Percentiles rank a stretch among this genome's conserved stretches.
These are phyloP conservation scores for Medicago arabica DNA, from an alignment of 306 rosid genomes.

Conservation along the genomic window DNA sequence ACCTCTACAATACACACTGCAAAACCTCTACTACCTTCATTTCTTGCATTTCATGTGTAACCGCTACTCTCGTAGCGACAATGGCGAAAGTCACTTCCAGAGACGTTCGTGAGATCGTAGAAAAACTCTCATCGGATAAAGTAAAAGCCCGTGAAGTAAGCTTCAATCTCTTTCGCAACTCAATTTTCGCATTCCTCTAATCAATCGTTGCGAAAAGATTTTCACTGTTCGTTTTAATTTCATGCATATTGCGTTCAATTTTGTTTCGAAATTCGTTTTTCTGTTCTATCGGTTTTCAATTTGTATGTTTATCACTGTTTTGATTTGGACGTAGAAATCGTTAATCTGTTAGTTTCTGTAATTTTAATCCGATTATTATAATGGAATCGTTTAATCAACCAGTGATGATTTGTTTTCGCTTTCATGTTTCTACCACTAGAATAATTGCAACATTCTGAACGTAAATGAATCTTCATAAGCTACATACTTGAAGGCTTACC, in stretches of 20 bases:
- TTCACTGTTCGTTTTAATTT: conserved; percentile 19
- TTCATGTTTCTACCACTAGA: conserved; percentile 14
- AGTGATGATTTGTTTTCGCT: not conserved
- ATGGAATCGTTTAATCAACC: conserved; percentile 14
- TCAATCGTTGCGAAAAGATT: conserved; percentile 16
- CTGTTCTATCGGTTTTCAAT: not conserved
- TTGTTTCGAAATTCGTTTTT: conserved; percentile 16
- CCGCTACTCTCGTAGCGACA: conserved; percentile 36
- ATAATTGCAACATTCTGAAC: not conserved
- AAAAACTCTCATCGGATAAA: conserved; percentile 85
- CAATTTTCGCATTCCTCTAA: conserved; percentile 9
- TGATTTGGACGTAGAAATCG: not conserved
- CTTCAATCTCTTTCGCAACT: conserved; percentile 30
- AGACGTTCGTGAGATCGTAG: conserved; percentile 77
- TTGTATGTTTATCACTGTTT: not conserved
- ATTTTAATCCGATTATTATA: conserved; percentile 8
- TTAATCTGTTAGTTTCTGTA: conserved; percentile 4
- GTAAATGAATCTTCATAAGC: not conserved
- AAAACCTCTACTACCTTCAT: conserved; percentile 9
- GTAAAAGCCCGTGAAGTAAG: conserved; percentile 85
- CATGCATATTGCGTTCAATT: conserved; percentile 1
- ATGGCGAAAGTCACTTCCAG: conserved; percentile 64
- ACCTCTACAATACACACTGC: conserved; percentile 6
- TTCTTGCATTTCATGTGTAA: not conserved
- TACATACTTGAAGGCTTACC: not conserved